These are phyloP conservation scores for Magnolia sinica DNA, from an alignment of 164 flowering plant species.

Conservation along the genomic window DNA sequence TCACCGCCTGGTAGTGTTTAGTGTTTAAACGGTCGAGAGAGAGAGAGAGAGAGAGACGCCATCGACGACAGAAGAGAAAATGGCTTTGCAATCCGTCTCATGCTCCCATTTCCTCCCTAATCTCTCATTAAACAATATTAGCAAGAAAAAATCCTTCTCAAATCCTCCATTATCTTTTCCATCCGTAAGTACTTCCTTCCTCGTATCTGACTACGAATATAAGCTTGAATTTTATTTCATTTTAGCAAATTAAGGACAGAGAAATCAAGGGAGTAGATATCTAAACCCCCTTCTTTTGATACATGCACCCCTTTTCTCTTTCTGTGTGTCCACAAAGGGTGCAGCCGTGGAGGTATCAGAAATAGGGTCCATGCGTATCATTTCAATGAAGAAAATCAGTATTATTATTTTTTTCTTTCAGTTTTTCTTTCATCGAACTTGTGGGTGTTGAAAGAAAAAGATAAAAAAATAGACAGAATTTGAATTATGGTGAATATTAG, in stretches of 20 bases:
- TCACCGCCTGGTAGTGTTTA: not conserved
- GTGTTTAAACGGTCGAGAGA: no score
- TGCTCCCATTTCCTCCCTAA: conserved; percentile 1
- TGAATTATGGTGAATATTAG: not conserved
- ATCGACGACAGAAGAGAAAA: not conserved
- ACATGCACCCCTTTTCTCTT: not conserved
- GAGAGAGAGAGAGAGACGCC: not conserved
- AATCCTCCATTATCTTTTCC: not conserved
- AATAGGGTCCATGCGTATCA: not conserved
- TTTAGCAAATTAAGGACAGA: not conserved
- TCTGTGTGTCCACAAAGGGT: not conserved
- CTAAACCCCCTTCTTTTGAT: not conserved
- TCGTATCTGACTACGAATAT: not conserved
- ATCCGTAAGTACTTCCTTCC: not conserved
- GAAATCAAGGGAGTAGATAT: not conserved
- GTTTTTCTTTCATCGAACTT: not conserved
- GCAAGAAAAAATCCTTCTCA: not conserved
- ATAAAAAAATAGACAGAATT: not conserved
- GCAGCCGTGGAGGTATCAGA: not conserved
- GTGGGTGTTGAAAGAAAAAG: not conserved
- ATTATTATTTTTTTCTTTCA: not conserved
- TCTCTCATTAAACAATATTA: not conserved
- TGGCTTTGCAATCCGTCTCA: conserved; percentile 15
- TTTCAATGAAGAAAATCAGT: not conserved
- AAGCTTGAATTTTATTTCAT: not conserved